Evolutionary conservation across 2,329 filamentous ascomycete genomes (phyloP).

Genomic region (Colletotrichum salicis): DNA sequence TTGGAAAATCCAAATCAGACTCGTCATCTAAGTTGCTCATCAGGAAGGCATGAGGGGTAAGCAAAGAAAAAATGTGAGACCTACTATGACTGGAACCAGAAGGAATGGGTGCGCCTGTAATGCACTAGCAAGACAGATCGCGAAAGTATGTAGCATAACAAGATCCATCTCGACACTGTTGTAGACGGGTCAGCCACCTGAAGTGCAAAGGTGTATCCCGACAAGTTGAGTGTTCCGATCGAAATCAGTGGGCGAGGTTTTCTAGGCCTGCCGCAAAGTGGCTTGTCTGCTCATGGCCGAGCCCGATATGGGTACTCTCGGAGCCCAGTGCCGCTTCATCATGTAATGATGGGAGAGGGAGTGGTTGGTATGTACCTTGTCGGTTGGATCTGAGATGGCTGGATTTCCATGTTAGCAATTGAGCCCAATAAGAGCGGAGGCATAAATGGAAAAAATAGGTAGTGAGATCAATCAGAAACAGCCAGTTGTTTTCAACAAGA

Average conservation of each 20-base stretch:
- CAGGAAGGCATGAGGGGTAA: conserved; percentile 48
- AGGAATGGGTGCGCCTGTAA: not conserved
- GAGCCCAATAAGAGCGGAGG: not conserved
- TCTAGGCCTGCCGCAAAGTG: conserved; percentile 98
- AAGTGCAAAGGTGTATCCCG: not conserved
- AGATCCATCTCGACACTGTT: conserved; percentile 12
- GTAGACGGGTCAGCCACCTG: conserved; percentile 12
- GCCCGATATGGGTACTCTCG: conserved; percentile 65
- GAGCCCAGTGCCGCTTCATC: conserved; percentile 99
- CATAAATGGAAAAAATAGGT: conserved; percentile 28
- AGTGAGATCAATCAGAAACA: conserved; percentile 75
- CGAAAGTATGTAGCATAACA: not conserved
- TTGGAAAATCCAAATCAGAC: conserved; percentile 71
- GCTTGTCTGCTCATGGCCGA: conserved; percentile 81
- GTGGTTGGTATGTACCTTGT: conserved; percentile 38
- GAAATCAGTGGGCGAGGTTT: conserved; percentile 97
- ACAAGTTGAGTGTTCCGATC: conserved; percentile 25
- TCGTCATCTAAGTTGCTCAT: conserved; percentile 68
- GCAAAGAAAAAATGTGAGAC: conserved; percentile 32
- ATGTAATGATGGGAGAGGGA: conserved; percentile 54
- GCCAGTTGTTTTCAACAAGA: conserved; percentile 87
- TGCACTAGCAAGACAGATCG: not conserved
- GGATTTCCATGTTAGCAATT: conserved; percentile 46
- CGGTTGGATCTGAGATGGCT: conserved; percentile 35
- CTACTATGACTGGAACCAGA: conserved; percentile 16